phyloP scores from a whole-genome alignment of 2,329 filamentous ascomycete species.

The Chrysosporium keratinophilum region DNA sequence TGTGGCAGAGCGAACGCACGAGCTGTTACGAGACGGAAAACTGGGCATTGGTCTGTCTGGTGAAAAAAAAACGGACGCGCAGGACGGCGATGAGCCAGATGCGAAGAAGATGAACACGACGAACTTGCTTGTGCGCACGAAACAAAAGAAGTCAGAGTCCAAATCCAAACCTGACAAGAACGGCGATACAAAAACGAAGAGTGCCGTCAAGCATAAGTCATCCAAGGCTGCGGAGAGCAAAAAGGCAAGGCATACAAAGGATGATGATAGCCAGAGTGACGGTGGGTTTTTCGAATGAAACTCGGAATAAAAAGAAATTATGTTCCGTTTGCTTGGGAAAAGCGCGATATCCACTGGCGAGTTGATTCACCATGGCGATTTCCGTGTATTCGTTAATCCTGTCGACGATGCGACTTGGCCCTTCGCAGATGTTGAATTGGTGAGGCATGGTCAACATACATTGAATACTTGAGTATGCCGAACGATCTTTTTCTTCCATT shows the following conservation, averaged over 20 bases:
- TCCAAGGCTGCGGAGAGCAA: background rate
- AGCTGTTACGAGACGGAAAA: slow-evolving; percentile 35
- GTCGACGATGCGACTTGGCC: no score
- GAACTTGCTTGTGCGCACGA: slow-evolving; percentile 2
- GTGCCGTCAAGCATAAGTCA: background rate
- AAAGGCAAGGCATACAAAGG: slow-evolving; percentile 12
- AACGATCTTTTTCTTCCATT: no score
- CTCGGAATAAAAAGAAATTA: background rate
- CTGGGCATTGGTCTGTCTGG: slow-evolving; percentile 22
- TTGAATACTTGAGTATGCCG: no score
- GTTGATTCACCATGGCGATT: no score
- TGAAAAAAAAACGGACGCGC: slow-evolving; percentile 15
- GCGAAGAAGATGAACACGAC: background rate
- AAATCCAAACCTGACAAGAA: background rate
- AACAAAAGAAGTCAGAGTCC: background rate
- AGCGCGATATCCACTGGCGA: background rate
- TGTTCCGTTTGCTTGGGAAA: background rate
- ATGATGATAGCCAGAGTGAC: slow-evolving; percentile 18
- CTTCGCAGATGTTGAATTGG: no score
- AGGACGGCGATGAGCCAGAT: background rate
- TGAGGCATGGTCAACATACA: no score
- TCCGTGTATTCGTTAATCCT: no score
- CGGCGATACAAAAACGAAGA: background rate
- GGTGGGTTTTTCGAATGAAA: slow-evolving; percentile 21
- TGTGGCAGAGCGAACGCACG: slow-evolving; percentile 36